Base-by-base conservation (phyloP, 495 filamentous ascomycete species). In the Parathielavia hyrcaniae region DNA sequence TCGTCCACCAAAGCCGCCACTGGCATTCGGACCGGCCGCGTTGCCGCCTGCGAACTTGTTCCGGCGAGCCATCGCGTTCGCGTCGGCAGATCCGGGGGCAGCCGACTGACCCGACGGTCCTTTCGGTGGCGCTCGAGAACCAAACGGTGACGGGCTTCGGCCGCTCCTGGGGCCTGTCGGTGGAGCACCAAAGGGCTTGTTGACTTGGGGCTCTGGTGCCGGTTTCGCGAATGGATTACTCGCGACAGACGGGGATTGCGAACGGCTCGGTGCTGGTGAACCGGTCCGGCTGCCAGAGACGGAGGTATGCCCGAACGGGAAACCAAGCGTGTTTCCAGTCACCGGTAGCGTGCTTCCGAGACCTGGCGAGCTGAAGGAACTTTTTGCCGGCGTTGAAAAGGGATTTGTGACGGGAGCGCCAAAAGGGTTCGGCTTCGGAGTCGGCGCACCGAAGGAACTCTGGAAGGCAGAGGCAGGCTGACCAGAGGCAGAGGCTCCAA, bases 321-420 rank as follows among this genome's bases (percentile, higher is more conserved):
- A 36, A 9, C 55, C 55, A 35, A 57, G 40, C 8, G 35, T 44
- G n/a, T 50, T 49, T 17, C 36, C 51, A 11, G 41, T 39, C 13
- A 20, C 44, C 26, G 48, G 32, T 4, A 44, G 46, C 45, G 34
- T 22, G 35, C 17, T 58, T 5, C 53, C 54, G 7, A 17, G 35
- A 10, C 17, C 45, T 4, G 34, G 59, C 40, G 41, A 34, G 39
- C 49, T 40, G 11, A 43, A 48, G 10, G 56, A 49, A 14, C 45
- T 58, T 16, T 53, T 43, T 19, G 23, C 23, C 17, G 53, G 58
- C 22, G 49, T 50, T 7, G 48, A 58, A 43, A 64, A 64, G 10
- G 61, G 58, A 51, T 58, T 63, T 35, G n/a, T 45, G 40, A 40
- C 43, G n/a, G 52, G 49, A 20, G 53, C 48, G 6, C 60, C 60